Evolutionary conservation across 2,329 filamentous ascomycete species (phyloP), one percentile per base, ranked within the genome.

Genomic region (Sporothrix phasma): DNA sequence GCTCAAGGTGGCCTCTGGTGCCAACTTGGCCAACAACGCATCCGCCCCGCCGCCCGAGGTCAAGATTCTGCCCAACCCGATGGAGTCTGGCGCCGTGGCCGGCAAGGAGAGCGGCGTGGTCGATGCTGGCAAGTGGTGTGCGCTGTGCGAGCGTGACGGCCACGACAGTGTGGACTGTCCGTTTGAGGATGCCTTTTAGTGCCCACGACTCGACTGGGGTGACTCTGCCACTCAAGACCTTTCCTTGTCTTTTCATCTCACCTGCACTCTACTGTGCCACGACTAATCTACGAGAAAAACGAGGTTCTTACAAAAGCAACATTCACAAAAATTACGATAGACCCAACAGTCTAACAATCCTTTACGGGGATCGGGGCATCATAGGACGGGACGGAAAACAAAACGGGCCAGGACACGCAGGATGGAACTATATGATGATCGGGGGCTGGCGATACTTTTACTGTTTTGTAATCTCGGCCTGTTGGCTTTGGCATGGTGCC

Each of bases 151-250:
- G 79, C 86, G 90, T 67, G 94, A 99, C 72, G 94, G 94, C 15
- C 94, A 99, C 74, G 90, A 97, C 75, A 97, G 93, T 72, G 92
- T 96, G 66, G 91, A 95, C 75, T 96, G 92, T 76, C 92, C 92
- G 13, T 89, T 96, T 75, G 92, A 96, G 76, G 91, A 95, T 74
- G 86, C 85, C 34, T 89, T 87, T 68, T 87, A 49, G 4, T 11
- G 19, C 22, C 2, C 10, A 13, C 37, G 22, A 15, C 34, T n/a
- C n/a, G n/a, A n/a, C n/a, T n/a, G 8, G 13, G 19, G 3, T n/a
- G 10, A 7, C 15, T 26, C 26, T 39, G 22, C 13, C 31, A 29
- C 26, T 26, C 34, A 13, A 37, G 10, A 11, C 19, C 39, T 19
- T 54, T 11, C 37, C 15, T 15, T 29, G n/a, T 19, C 15, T 10